These are phyloP conservation scores for Phytophthora tubulina DNA, from an alignment of 352 stramenopile genomes.

Conservation along the genomic window DNA sequence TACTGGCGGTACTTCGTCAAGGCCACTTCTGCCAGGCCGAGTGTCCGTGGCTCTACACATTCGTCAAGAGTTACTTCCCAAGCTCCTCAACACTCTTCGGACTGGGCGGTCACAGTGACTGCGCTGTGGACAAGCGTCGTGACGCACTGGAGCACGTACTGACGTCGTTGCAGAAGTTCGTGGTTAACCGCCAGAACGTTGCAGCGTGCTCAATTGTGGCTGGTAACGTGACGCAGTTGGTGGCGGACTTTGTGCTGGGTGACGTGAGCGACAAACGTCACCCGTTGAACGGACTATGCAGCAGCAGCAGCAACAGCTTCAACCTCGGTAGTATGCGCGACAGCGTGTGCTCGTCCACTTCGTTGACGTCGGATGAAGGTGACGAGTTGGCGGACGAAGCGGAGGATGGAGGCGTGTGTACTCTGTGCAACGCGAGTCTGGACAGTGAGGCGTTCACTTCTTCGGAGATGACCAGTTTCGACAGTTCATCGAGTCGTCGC, in stretches of 20 bases:
- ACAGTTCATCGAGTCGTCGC: background rate
- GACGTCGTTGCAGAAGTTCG: constrained; percentile 2
- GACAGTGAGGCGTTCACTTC: constrained; percentile 24
- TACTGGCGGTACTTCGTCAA: background rate
- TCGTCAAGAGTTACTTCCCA: background rate
- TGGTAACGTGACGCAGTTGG: background rate
- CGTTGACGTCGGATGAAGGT: background rate
- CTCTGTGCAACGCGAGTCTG: constrained; percentile 28
- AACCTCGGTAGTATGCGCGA: background rate
- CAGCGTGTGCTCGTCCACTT: background rate
- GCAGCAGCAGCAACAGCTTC: background rate
- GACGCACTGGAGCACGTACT: background rate
- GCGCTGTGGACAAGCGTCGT: background rate
- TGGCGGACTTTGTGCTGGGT: constrained; percentile 1
- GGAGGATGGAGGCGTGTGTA: constrained; percentile 27
- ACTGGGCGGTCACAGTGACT: background rate
- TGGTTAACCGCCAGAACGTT: background rate
- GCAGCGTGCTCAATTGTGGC: background rate
- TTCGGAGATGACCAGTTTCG: background rate
- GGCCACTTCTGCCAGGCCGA: constrained; percentile 1
- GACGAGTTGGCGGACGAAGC: background rate
- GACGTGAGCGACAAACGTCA: constrained; percentile 1
- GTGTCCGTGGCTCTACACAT: constrained; percentile 2
- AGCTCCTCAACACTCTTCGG: background rate
- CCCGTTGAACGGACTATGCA: background rate